phyloP scores from a whole-genome alignment of 129 eudicot species.

The Dittrichia graveolens region DNA sequence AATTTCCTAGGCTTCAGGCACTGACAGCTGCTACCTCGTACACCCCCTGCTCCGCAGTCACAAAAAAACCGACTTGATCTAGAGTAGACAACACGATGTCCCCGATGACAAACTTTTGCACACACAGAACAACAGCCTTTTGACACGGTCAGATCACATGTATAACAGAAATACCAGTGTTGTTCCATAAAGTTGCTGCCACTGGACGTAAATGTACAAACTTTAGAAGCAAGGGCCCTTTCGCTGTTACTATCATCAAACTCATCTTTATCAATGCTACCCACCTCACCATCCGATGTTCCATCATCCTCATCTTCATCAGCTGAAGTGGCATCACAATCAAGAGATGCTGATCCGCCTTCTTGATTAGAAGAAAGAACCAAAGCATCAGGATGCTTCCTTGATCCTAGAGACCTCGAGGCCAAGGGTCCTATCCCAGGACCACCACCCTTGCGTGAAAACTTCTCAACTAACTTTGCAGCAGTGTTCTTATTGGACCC shows the following conservation, averaged over 20 bases:
- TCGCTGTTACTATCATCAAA: slow-evolving; percentile 87
- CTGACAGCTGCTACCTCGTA: slow-evolving; percentile 94
- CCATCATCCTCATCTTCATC: slow-evolving; percentile 99
- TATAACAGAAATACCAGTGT: slow-evolving; percentile 98
- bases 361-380: slow-evolving; percentile 79
- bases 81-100: slow-evolving; percentile 98
- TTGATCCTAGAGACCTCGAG: slow-evolving; percentile 61
- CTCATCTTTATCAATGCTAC: slow-evolving; percentile 89
- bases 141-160: slow-evolving; percentile 96
- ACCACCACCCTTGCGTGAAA: slow-evolving; percentile 48
- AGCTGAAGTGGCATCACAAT: slow-evolving; percentile 93
- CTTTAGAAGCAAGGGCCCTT: slow-evolving; percentile 88
- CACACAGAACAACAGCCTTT: slow-evolving; percentile 99
- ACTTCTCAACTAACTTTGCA: slow-evolving; percentile 54
- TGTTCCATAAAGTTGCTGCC: slow-evolving; percentile 99
- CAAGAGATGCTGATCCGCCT: slow-evolving; percentile 65
- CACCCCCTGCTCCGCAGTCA: slow-evolving; percentile 99
- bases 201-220: slow-evolving; percentile 97
- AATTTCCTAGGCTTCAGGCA: slow-evolving; percentile 93
- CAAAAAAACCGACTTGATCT: slow-evolving; percentile 97
- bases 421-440: slow-evolving; percentile 56
- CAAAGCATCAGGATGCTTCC: slow-evolving; percentile 63
- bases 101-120: slow-evolving; percentile 99
- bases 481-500: slow-evolving; percentile 50
- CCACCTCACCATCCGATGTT: slow-evolving; percentile 93